These are phyloP conservation scores for Fomes fomentarius DNA, from an alignment of 1,284 basidiomycete genomes.

Conservation along the genomic window DNA sequence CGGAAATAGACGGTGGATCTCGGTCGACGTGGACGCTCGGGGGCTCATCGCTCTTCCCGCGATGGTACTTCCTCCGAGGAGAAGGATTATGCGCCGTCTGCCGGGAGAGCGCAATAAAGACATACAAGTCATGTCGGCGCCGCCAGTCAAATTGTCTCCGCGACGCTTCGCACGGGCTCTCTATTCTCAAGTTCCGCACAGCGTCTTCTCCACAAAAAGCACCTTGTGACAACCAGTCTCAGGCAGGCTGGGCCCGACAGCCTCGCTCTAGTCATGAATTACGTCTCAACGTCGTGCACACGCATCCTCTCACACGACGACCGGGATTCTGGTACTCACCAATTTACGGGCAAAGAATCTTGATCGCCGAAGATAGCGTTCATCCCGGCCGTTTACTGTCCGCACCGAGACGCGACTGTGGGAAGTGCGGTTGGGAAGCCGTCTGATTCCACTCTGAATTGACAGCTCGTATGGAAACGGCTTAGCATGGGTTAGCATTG, in stretches of 20 bases:
- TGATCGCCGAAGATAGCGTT: conserved; percentile 25
- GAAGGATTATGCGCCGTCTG: conserved; percentile 13
- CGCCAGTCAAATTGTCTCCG: conserved; percentile 7
- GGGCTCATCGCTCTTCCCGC: conserved; percentile 10
- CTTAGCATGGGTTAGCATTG: conserved; percentile 14
- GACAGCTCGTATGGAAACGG: conserved; percentile 12
- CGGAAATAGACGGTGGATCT: conserved; percentile 6
- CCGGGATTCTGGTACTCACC: conserved; percentile 23
- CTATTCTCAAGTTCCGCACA: conserved; percentile 11
- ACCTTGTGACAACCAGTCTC: conserved; percentile 9
- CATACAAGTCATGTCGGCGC: conserved; percentile 24
- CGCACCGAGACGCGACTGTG: conserved; percentile 9
- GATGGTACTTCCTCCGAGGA: conserved; percentile 11
- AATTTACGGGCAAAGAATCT: conserved; percentile 24
- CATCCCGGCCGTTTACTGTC: conserved; percentile 16
- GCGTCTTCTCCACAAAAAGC: conserved; percentile 10
- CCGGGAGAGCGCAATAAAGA: conserved; percentile 21
- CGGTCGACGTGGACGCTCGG: conserved; percentile 3
- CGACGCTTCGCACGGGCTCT: conserved; percentile 18
- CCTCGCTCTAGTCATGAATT: conserved; percentile 1
- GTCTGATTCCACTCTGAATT: conserved; percentile 7
- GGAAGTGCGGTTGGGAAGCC: conserved; percentile 12
- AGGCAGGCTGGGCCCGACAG: conserved; percentile 8
- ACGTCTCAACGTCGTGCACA: conserved; percentile 6
- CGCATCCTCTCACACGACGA: conserved; percentile 14